phyloP scores from a whole-genome alignment of 139 green algal species.

The Dunaliella primolecta region DNA sequence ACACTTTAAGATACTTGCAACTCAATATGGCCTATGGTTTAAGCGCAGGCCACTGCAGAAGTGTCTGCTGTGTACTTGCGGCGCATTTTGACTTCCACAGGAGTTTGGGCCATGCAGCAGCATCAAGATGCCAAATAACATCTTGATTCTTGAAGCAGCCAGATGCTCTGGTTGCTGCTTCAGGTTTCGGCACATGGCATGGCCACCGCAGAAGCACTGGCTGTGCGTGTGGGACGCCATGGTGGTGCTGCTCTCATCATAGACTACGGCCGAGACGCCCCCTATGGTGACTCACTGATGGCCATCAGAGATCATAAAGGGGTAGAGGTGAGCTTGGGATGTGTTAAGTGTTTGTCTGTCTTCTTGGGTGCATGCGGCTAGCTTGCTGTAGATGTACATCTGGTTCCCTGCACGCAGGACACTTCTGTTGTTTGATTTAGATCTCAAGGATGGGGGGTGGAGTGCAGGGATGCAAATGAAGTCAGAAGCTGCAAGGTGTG shows the following conservation, averaged over 20 bases:
- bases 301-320: constrained; percentile 51
- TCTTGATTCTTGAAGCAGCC: too few relatives aligned
- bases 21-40: too few relatives aligned
- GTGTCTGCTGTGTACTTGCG: too few relatives aligned
- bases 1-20: too few relatives aligned
- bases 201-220: constrained; percentile 61
- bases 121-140: too few relatives aligned
- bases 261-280: constrained; percentile 86
- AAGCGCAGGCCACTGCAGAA: too few relatives aligned
- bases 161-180: not conserved
- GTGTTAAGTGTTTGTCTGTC: too few relatives aligned
- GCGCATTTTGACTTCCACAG: too few relatives aligned
- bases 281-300: constrained; percentile 74
- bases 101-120: too few relatives aligned
- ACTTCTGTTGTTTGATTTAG: constrained; percentile 57
- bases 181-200: constrained; percentile 62
- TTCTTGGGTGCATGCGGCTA: not conserved
- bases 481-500: not conserved
- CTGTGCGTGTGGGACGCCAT: constrained; percentile 19
- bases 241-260: constrained; percentile 88
- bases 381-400: not conserved
- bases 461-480: not conserved
- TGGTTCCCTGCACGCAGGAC: constrained; percentile 33
- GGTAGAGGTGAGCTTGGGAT: constrained; percentile 27
- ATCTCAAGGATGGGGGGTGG: not conserved